These are phyloP conservation scores for Diutina rugosa DNA, from an alignment of 1,139 yeast genomes.

Conservation along the genomic window DNA sequence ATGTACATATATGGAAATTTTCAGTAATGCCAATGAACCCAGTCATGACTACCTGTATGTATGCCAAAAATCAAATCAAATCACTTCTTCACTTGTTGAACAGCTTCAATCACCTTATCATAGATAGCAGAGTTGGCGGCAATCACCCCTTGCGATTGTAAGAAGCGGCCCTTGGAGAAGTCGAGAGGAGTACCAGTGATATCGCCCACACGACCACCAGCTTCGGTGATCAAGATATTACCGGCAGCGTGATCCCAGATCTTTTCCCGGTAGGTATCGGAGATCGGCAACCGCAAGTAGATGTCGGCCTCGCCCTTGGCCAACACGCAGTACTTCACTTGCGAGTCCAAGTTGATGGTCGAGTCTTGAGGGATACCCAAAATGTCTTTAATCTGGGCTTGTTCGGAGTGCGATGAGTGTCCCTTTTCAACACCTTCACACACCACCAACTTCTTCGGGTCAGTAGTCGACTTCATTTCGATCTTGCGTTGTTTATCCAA, in stretches of 20 bases:
- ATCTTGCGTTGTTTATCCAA: slow-evolving; percentile 25
- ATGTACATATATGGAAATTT: not conserved
- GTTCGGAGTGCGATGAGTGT: slow-evolving; percentile 89
- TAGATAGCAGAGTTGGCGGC: slow-evolving; percentile 69
- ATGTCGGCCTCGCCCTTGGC: slow-evolving; percentile 90
- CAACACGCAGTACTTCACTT: slow-evolving; percentile 86
- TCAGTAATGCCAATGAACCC: not conserved
- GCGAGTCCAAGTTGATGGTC: slow-evolving; percentile 75
- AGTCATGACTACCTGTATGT: not conserved
- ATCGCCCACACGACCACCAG: slow-evolving; percentile 88
- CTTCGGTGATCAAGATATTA: slow-evolving; percentile 68
- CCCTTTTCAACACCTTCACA: slow-evolving; percentile 97
- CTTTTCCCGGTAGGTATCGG: slow-evolving; percentile 70
- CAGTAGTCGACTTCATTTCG: slow-evolving; percentile 27
- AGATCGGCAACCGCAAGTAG: slow-evolving; percentile 77
- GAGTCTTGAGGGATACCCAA: slow-evolving; percentile 36
- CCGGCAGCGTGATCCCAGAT: slow-evolving; percentile 99
- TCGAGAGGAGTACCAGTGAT: slow-evolving; percentile 60
- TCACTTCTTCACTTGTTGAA: slow-evolving; percentile 14
- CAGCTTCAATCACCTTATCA: slow-evolving; percentile 46
- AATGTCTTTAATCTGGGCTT: slow-evolving; percentile 52
- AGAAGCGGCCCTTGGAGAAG: slow-evolving; percentile 78
- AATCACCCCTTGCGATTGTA: slow-evolving; percentile 79
- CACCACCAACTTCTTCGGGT: slow-evolving; percentile 45
- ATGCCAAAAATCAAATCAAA: not conserved